Conservation (phyloP, 352 stramenopile genomes). For the Peronospora farinosa region DNA sequence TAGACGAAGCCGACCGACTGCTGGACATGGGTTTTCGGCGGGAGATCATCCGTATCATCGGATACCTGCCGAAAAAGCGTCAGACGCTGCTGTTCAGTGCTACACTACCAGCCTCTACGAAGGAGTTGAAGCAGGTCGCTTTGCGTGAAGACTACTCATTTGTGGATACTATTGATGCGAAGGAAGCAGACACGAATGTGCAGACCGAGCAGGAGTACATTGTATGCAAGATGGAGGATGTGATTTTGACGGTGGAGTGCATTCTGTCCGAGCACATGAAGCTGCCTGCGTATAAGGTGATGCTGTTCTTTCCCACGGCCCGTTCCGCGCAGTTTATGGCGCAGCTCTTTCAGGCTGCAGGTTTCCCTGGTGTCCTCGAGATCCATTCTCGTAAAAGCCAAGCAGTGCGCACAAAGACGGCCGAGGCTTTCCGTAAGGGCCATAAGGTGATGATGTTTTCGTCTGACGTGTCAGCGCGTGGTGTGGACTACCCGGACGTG, state of each 20-base stretch:
- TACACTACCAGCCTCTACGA: conserved; percentile 86
- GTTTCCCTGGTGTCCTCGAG: conserved; percentile 82
- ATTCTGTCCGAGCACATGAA: conserved; percentile 74
- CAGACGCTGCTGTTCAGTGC: conserved; percentile 96
- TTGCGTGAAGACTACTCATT: conserved; percentile 85
- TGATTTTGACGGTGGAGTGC: conserved; percentile 63
- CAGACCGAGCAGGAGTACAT: conserved; percentile 85
- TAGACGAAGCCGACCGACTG: conserved; percentile 96
- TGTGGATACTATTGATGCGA: conserved; percentile 90
- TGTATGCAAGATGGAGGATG: conserved; percentile 58
- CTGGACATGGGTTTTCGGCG: conserved; percentile 94
- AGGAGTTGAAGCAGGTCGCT: conserved; percentile 84
- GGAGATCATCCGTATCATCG: conserved; percentile 89
- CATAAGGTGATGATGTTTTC: conserved; percentile 90
- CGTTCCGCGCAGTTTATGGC: conserved; percentile 85
- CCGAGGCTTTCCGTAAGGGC: conserved; percentile 85
- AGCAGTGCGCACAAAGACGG: conserved; percentile 76
- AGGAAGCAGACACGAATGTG: conserved; percentile 86
- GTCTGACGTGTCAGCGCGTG: conserved; percentile 90
- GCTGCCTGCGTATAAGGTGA: conserved; percentile 87
- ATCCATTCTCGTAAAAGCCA: conserved; percentile 96
- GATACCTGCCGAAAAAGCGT: conserved; percentile 44
- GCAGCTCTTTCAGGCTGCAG: conserved; percentile 79
- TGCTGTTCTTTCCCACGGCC: conserved; percentile 92
- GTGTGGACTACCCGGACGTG: conserved; percentile 94